Evolutionary conservation across 768 basidiomycete genomes (phyloP).

Genomic region (Phanerodontia chrysosporium): DNA sequence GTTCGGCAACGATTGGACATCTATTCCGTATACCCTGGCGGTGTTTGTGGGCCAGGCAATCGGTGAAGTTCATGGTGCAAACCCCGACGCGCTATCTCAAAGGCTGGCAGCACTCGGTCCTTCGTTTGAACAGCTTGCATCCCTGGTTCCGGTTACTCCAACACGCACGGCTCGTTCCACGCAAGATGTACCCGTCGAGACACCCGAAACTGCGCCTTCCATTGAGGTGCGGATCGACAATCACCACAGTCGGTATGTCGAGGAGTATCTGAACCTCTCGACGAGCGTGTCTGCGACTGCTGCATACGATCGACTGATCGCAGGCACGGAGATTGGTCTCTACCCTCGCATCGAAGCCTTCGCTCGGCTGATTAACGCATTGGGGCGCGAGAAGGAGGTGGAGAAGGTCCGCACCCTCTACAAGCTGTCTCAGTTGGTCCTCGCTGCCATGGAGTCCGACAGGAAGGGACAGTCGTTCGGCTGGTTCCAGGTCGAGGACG

Average conservation of each 20-base stretch:
- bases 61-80: not conserved
- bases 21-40: not conserved
- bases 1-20: not conserved
- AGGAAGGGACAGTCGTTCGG: constrained; percentile 46
- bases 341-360: constrained; percentile 52
- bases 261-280: constrained; percentile 21
- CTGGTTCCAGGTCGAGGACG: constrained; percentile 83
- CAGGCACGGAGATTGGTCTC: constrained; percentile 37
- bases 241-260: constrained; percentile 27
- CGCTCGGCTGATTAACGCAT: constrained; percentile 58
- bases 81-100: not conserved
- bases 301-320: constrained; percentile 49
- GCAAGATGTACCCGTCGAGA: not conserved
- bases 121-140: not conserved
- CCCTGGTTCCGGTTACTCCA: not conserved
- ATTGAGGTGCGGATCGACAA: constrained; percentile 20
- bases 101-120: not conserved
- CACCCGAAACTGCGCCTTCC: not conserved
- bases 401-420: constrained; percentile 66
- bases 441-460: constrained; percentile 41
- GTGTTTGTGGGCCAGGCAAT: not conserved
- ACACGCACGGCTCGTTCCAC: not conserved
- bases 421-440: constrained; percentile 55
- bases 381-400: constrained; percentile 61
- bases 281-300: constrained; percentile 20